Base-by-base conservation (phyloP, 306 rosid species). In the Biancaea sappan region DNA sequence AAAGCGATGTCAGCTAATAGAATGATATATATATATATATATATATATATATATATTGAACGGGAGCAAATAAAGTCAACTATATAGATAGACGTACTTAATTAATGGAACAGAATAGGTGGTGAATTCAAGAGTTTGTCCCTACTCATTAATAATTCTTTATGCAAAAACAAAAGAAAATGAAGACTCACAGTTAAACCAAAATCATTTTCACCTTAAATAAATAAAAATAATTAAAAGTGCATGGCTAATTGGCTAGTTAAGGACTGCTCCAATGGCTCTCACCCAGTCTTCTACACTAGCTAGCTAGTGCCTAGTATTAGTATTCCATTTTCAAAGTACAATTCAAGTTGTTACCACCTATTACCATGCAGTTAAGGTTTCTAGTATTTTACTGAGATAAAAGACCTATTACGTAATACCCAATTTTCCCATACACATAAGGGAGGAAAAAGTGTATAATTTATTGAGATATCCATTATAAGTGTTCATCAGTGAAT, bases 51-150 rank as follows among this genome's bases (percentile, higher is more conserved):
- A n/a, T n/a, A n/a, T n/a, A n/a, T n/a, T n/a, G n/a, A n/a, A n/a
- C n/a, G n/a, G n/a, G n/a, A n/a, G n/a, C 16, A 26, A 51, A 18
- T 21, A 8, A 80, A 58, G 71, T 47, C 83, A 73, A 66, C 28
- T 18, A 5, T 0, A 13, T 60, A 0, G 21, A n/a, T n/a, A n/a
- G n/a, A n/a, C n/a, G 47, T 34, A 9, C 41, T 21, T 22, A 21
- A 12, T 4, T 5, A 3, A 5, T 48, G 13, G 38, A 60, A 44
- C 18, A 0, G 4, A 32, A 5, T 9, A 13, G n/a, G 2, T 37
- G 68, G 31, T 4, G 29, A 62, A 37, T 21, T 37, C 48, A 8
- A 35, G 44, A 64, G 12, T 7, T 11, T 64, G 21, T 40, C 52
- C 19, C 52, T 15, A 6, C 29, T 16, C 52, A 2, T 52, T 7